A percentile compares a stretch with the other conserved stretches of the same genome.
phyloP scores from a whole-genome alignment of 1,284 basidiomycete species.

The Cutaneotrichosporon arboriforme region DNA sequence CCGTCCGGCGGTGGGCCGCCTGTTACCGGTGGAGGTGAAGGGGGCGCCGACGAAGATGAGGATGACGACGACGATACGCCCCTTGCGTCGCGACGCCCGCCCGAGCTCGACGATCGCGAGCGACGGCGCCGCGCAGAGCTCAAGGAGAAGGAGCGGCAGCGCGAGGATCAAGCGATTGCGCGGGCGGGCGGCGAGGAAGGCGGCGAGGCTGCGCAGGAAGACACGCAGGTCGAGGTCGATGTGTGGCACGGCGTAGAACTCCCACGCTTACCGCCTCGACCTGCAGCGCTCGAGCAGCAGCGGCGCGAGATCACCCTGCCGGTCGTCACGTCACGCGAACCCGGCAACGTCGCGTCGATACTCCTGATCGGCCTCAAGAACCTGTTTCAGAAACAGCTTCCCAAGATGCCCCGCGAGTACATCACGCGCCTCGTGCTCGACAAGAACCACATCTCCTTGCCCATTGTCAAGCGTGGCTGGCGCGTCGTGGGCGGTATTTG shows the following conservation, averaged over 20 bases:
- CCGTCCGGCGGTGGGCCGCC: not conserved
- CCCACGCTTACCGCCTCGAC: conserved; percentile 51
- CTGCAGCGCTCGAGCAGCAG: conserved; percentile 74
- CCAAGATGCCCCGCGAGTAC: conserved; percentile 99
- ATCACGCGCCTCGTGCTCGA: conserved; percentile 95
- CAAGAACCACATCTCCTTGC: conserved; percentile 81
- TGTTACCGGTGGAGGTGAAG: not conserved
- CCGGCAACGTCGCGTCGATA: conserved; percentile 67
- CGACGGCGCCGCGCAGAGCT: conserved; percentile 50
- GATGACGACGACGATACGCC: conserved; percentile 35
- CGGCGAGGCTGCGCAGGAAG: conserved; percentile 8
- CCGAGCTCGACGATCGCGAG: conserved; percentile 35
- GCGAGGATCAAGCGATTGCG: conserved; percentile 68
- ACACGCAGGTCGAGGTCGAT: conserved; percentile 30
- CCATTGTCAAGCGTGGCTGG: conserved; percentile 90
- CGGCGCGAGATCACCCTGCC: conserved; percentile 78
- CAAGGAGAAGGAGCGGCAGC: conserved; percentile 58
- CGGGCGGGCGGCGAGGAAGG: conserved; percentile 59
- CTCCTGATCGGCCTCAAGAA: conserved; percentile 92
- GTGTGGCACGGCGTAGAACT: conserved; percentile 44
- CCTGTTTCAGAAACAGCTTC: conserved; percentile 93
- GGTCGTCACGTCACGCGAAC: conserved; percentile 75
- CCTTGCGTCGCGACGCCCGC: conserved; percentile 28
- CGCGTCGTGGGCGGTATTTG: conserved; percentile 98
- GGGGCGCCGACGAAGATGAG: conserved; percentile 18